Conservation (phyloP, 306 rosid species). For the Morella rubra region DNA sequence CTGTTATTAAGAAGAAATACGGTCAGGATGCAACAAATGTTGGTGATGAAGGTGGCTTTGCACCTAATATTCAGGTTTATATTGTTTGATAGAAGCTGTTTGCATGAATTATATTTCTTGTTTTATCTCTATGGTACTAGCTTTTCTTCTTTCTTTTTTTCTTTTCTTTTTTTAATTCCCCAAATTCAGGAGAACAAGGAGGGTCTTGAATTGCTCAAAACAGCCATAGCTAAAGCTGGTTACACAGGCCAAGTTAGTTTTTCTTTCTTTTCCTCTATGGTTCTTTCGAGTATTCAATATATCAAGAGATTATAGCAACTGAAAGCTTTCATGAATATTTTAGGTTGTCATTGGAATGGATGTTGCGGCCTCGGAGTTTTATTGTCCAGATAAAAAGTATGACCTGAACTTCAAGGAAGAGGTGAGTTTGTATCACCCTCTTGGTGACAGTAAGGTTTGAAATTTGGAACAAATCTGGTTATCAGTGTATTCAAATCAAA, state of each 20-base stretch:
- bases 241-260: constrained; percentile 82
- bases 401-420: constrained; percentile 99
- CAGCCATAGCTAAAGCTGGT: constrained; percentile 96
- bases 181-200: constrained; percentile 87
- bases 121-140: background rate
- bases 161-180: constrained; percentile 18
- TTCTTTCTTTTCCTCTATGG: background rate
- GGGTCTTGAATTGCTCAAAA: constrained; percentile 93
- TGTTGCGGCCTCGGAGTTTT: constrained; percentile 97
- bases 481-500: background rate
- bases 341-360: constrained; percentile 99
- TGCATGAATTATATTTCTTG: constrained; percentile 11
- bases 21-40: constrained; percentile 98
- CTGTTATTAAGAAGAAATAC: constrained; percentile 96
- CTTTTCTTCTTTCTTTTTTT: constrained; percentile 20
- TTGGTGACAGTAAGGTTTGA: background rate
- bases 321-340: constrained; percentile 13
- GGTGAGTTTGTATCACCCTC: constrained; percentile 38
- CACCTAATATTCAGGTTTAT: constrained; percentile 91
- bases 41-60: constrained; percentile 99
- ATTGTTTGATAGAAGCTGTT: background rate
- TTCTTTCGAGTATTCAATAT: constrained; percentile 18
- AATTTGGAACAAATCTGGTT: background rate
- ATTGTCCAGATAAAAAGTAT: constrained; percentile 67
- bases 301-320: constrained; percentile 6